Percentiles rank a stretch among this genome's conserved stretches.
Conservation (phyloP, 257 asterid genomes). For the Prunella vulgaris region DNA sequence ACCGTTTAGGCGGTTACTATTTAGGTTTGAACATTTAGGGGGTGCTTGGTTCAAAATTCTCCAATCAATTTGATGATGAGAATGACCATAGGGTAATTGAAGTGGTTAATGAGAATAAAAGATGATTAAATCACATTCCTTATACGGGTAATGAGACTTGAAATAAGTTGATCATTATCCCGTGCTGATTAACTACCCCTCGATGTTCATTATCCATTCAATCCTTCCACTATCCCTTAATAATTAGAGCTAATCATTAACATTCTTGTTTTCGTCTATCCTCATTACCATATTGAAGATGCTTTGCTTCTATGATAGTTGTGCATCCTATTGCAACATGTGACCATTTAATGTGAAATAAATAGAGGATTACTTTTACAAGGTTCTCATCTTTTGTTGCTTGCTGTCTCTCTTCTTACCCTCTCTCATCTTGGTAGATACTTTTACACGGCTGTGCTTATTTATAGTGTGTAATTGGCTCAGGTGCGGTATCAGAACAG, state of each 20-base stretch:
- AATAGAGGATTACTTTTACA: not conserved
- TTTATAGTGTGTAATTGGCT: conserved; percentile 5
- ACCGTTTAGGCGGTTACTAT: not conserved
- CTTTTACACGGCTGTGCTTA: not conserved
- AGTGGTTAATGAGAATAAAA: too few species aligned
- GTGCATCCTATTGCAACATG: too few species aligned
- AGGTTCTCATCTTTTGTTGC: conserved; percentile 5
- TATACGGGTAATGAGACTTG: not conserved
- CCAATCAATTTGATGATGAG: not conserved
- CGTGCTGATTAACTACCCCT: not conserved
- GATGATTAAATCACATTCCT: not conserved
- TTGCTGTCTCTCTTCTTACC: not conserved
- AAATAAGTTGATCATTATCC: too few species aligned
- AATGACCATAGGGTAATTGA: too few species aligned
- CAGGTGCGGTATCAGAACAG: conserved; percentile 56
- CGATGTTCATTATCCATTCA: not conserved
- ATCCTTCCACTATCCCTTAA: too few species aligned
- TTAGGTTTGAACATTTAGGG: too few species aligned
- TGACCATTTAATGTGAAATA: not conserved
- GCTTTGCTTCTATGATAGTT: not conserved
- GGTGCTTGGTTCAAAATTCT: too few species aligned
- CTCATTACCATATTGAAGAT: not conserved
- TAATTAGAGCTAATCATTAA: not conserved
- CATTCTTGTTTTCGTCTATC: not conserved
- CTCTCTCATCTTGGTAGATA: not conserved